Evolutionary conservation across 768 basidiomycete genomes (phyloP).

Genomic region (Termitomyces sp.): DNA sequence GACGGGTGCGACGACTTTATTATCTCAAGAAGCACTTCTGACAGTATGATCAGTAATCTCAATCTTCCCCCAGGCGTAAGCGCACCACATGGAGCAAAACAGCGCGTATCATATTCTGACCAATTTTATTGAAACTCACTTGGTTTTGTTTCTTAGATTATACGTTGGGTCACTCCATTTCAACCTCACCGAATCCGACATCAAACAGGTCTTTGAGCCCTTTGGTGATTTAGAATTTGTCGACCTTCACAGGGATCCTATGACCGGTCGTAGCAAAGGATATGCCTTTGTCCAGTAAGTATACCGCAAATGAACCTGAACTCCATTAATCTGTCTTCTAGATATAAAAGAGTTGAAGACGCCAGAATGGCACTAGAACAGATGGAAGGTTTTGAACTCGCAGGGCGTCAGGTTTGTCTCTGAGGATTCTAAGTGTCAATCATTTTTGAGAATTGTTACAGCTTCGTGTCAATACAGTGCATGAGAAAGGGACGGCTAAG

Average conservation of each 20-base stretch:
- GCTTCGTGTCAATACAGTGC: constrained; percentile 90
- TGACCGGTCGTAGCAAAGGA: constrained; percentile 94
- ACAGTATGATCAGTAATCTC: constrained; percentile 50
- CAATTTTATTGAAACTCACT: not conserved
- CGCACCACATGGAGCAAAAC: constrained; percentile 79
- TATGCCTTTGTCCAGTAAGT: constrained; percentile 96
- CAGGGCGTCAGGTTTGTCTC: constrained; percentile 79
- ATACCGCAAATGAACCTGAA: not conserved
- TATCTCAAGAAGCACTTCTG: constrained; percentile 6
- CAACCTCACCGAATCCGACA: constrained; percentile 94
- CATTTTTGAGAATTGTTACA: constrained; percentile 24
- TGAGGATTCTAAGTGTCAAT: not conserved
- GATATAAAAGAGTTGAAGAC: constrained; percentile 88
- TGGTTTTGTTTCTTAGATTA: constrained; percentile 52
- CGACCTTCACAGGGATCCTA: constrained; percentile 93
- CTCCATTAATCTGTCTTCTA: constrained; percentile 24
- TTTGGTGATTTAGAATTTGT: constrained; percentile 99
- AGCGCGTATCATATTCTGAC: constrained; percentile 44
- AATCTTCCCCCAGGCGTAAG: constrained; percentile 84
- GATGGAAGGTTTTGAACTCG: constrained; percentile 98
- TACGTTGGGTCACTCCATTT: constrained; percentile 97
- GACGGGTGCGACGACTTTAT: constrained; percentile 61
- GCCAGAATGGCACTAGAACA: constrained; percentile 97
- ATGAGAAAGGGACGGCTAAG: constrained; percentile 80
- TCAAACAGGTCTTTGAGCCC: constrained; percentile 98